Evolutionary conservation across 768 basidiomycete species (phyloP), one percentile per base, ranked within the genome.

Genomic region (Auriscalpium orientale): DNA sequence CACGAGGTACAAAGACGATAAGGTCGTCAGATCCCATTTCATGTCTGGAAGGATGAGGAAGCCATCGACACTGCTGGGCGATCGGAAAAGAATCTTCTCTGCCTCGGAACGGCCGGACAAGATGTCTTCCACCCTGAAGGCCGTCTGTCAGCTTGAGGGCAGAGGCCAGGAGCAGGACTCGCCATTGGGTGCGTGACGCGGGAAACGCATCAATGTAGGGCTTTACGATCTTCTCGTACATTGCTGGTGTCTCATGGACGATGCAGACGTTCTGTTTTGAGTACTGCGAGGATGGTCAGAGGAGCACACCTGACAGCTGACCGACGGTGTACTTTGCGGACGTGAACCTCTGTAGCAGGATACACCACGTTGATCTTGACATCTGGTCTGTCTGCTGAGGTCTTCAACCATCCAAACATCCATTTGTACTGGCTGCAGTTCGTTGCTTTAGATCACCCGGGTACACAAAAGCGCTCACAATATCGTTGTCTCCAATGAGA

Each of bases 11-110:
- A 99, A 76, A 1, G 90, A 80, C 0, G 81, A 71, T n/a, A 89
- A 61, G 0, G 83, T 89, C 21, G 74, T 79, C 33, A 84, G 77
- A 67, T 98, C 93, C 95, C 95, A 98, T 73, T 98, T 98, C 83
- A 97, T 88, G 71, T 99, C 95, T 0, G 95, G 95, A 0, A 97
- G 71, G 54, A 99, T 84, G 40, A 95, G 61, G 64, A 89, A 97
- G 34, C 80, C 81, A 3, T 57, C 61, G 6, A 79, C 75, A 0
- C 79, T 78, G 2, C 70, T 58, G 20, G 56, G 46, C 48, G 79
- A 76, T 16, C 84, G 79, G 64, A 77, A 85, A 18, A 97, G 71
- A 21, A 98, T 69, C 46, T 85, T 83, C 15, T 85, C 79, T 18
- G 79, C 77, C 68, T 98, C 93, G 5, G 89, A 85, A 35, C 73